A percentile compares a stretch with the other conserved stretches of the same genome.
Evolutionary conservation across 2,329 filamentous ascomycete genomes (phyloP).

Genomic region (Paecilomyces sp.): DNA sequence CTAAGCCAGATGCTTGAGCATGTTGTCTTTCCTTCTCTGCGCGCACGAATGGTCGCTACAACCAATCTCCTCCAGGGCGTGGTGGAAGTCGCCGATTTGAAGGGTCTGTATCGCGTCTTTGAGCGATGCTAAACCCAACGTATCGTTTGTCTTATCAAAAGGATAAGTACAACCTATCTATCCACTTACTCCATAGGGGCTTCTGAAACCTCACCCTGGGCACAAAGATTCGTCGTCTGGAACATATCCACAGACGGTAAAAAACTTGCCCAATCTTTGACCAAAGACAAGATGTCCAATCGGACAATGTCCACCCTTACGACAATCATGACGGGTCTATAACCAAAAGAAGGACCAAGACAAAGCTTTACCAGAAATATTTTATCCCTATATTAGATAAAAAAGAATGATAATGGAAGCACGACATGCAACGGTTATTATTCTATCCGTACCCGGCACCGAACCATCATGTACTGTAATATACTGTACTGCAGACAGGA

Average conservation of each 20-base stretch:
- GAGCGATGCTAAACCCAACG: constrained; percentile 65
- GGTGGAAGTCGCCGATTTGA: constrained; percentile 83
- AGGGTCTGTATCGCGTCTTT: constrained; percentile 89
- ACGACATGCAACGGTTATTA: background rate
- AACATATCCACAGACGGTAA: no score
- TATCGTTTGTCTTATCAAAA: background rate
- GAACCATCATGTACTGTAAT: background rate
- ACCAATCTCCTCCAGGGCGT: constrained; percentile 67
- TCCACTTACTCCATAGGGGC: background rate
- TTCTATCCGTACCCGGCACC: background rate
- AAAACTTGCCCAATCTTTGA: no score
- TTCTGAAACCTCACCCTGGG: background rate
- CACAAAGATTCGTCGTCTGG: background rate
- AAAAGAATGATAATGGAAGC: background rate
- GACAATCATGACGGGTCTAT: background rate
- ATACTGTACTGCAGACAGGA: background rate
- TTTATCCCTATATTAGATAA: background rate
- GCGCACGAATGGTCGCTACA: constrained; percentile 74
- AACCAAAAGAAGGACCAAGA: background rate
- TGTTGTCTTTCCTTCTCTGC: constrained; percentile 83
- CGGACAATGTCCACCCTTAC: background rate
- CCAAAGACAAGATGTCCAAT: background rate
- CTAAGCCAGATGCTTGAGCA: constrained; percentile 74
- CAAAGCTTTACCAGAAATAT: background rate
- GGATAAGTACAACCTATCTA: no score